Conservation (phyloP, 768 basidiomycete species). For the Austroboletus eburneus region DNA sequence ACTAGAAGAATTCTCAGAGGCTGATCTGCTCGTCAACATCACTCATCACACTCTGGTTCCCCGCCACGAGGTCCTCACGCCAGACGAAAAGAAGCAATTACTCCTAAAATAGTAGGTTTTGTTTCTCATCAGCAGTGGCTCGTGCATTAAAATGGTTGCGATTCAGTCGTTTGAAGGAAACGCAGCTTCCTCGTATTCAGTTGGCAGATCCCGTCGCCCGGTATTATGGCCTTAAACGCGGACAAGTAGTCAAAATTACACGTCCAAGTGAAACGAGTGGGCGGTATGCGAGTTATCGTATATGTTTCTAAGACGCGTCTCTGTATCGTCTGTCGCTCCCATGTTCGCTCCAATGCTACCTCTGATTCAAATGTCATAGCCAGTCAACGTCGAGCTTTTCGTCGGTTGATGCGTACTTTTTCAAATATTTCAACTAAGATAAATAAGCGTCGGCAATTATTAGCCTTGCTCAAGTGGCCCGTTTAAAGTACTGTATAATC, state of each 20-base stretch:
- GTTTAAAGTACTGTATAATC: too few species aligned
- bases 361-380: conserved; percentile 16
- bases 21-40: conserved; percentile 96
- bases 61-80: conserved; percentile 79
- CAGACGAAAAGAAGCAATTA: conserved; percentile 82
- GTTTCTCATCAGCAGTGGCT: neutral
- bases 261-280: conserved; percentile 96
- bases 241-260: conserved; percentile 98
- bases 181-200: conserved; percentile 96
- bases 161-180: conserved; percentile 90
- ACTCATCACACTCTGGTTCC: conserved; percentile 95
- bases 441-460: neutral
- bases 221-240: conserved; percentile 93
- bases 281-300: conserved; percentile 87
- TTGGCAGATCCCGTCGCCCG: conserved; percentile 95
- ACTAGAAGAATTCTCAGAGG: conserved; percentile 95
- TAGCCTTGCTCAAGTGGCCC: too few species aligned
- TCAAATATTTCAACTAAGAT: neutral
- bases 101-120: conserved; percentile 87
- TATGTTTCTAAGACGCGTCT: conserved; percentile 59
- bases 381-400: conserved; percentile 6
- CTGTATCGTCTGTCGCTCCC: conserved; percentile 1
- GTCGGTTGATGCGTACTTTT: neutral
- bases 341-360: neutral
- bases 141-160: conserved; percentile 5